Base-by-base conservation (phyloP, 148 eudicot genomes). In the Vaccinium darrowii region DNA sequence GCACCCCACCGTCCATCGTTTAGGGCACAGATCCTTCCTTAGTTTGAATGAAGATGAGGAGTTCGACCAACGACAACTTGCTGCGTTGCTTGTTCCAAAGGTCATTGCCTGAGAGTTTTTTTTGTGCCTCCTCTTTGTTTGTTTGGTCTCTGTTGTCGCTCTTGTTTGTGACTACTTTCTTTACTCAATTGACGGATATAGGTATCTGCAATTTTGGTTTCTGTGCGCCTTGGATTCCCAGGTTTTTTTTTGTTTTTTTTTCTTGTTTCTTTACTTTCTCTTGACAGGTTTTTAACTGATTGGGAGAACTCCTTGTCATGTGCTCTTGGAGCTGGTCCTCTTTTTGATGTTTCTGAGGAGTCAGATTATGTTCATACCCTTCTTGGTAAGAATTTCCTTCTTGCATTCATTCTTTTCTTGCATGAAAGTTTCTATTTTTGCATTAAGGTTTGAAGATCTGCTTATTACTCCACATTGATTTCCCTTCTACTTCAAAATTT, bases 281-380 rank as follows among this genome's bases (percentile, higher is more conserved):
- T 85, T 23, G 25, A 50, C 92, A 96, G 99, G 95, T 94, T 82
- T 94, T 94, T 83, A 94, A 93, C 88, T 92, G 88, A 86, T 85
- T 96, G 92, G 93, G 95, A 82, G 98, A 97, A 88, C 91, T 91
- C 99, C n/a, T 89, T 97, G 78, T 88, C 96, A n/a, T 97, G 94
- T 93, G 99, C 98, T 75, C 93, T 97, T 33, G 98, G 99, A 86
- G 98, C 99, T 87, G 99, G 98, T 67, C 81, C 95, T 54, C 88
- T 90, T 14, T 97, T 95, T 90, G 98, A 97, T 90, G 98, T 97
- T 82, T 89, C 98, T n/a, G 99, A 94, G 92, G 98, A 95, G 82
- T 92, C 98, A 71, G 99, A 96, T 86, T 96, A 96, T 85, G 94
- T 96, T 74, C 92, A 94, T 75, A 94, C 99, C 67, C 94, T 96